phyloP scores from a whole-genome alignment of 495 filamentous ascomycete species.

The Aspergillus sparsus region DNA sequence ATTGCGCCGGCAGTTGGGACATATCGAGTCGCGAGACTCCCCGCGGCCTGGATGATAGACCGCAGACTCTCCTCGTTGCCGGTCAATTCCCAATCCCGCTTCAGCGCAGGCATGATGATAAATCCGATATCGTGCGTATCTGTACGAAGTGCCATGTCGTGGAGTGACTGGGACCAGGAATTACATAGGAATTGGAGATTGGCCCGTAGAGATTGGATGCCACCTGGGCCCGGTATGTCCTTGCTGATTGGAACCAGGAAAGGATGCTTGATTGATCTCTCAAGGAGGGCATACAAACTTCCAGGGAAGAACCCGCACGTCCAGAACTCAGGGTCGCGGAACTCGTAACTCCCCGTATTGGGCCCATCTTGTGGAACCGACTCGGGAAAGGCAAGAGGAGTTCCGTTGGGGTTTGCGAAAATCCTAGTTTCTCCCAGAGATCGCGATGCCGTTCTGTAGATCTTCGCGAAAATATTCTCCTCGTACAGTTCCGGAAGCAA shows the following conservation, averaged over 20 bases:
- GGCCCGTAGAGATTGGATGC: neutral
- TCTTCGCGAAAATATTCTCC: conserved; percentile 33
- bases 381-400: conserved; percentile 33
- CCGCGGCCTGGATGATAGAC: conserved; percentile 34
- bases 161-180: conserved; percentile 21
- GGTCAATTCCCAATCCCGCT: conserved; percentile 35
- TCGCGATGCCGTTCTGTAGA: conserved; percentile 27
- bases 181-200: conserved; percentile 17
- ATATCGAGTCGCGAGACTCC: conserved; percentile 39
- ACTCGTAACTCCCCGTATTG: conserved; percentile 27
- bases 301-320: conserved; percentile 49
- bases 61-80: conserved; percentile 31
- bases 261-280: conserved; percentile 35
- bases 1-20: conserved; percentile 36
- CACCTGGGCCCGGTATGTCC: neutral
- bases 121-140: conserved; percentile 51
- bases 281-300: conserved; percentile 32
- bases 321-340: conserved; percentile 44
- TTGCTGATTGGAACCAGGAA: neutral
- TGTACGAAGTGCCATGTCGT: conserved; percentile 29
- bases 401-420: conserved; percentile 15
- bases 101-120: conserved; percentile 39
- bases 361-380: conserved; percentile 29
- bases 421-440: conserved; percentile 13
- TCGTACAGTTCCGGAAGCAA: conserved; percentile 26